Conservation (phyloP, 1,139 yeast genomes). For the Hyphopichia pseudoburtonii region DNA sequence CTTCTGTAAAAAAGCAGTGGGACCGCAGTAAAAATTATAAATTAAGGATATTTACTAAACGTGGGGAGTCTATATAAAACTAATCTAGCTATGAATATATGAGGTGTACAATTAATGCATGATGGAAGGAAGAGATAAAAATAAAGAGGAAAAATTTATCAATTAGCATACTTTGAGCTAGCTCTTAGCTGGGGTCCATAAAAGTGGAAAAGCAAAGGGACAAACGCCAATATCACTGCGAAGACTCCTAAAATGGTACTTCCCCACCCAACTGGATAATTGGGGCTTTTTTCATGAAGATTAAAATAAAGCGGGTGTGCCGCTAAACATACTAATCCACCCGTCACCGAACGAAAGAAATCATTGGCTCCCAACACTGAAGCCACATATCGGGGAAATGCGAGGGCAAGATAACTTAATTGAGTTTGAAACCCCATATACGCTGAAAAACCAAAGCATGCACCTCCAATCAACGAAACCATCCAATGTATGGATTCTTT, state of each 20-base stretch:
- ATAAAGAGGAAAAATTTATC: no score
- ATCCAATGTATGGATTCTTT: slow-evolving; percentile 31
- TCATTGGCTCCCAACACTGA: slow-evolving; percentile 62
- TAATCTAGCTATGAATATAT: no score
- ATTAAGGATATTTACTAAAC: no score
- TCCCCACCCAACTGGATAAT: slow-evolving; percentile 60
- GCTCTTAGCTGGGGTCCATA: slow-evolving; percentile 53
- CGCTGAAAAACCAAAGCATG: slow-evolving; percentile 27
- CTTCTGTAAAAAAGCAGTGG: no score
- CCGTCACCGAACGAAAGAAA: slow-evolving; percentile 51
- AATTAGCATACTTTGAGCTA: slow-evolving; percentile 39
- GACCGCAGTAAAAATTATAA: no score
- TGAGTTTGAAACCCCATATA: slow-evolving; percentile 28
- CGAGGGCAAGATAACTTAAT: slow-evolving; percentile 23
- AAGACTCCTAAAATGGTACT: slow-evolving; percentile 48
- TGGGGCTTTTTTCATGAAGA: slow-evolving; percentile 12
- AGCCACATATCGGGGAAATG: slow-evolving; percentile 46
- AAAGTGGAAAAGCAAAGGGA: slow-evolving; percentile 48
- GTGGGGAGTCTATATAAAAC: no score
- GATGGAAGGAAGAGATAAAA: no score
- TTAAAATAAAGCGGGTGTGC: slow-evolving; percentile 30
- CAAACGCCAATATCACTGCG: slow-evolving; percentile 38
- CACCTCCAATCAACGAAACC: slow-evolving; percentile 31
- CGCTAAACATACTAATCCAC: slow-evolving; percentile 54
- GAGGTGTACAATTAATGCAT: no score